phyloP scores from a whole-genome alignment of 352 stramenopile species.

The Pilasporangium apinafurcum region DNA sequence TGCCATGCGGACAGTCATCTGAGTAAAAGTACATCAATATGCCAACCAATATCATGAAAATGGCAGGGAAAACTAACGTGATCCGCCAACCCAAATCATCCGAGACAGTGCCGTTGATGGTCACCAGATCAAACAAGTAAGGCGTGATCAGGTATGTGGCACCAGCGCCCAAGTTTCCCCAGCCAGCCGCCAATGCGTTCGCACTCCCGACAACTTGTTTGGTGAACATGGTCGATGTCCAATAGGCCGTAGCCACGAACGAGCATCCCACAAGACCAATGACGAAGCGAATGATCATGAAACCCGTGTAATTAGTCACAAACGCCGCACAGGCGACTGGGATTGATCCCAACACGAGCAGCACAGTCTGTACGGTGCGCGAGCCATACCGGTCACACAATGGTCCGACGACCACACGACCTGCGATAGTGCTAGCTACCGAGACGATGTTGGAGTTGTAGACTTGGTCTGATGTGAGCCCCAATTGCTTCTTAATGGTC shows the following conservation, averaged over 20 bases:
- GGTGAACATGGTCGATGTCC: constrained; percentile 91
- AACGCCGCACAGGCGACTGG: constrained; percentile 81
- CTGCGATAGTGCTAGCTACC: constrained; percentile 86
- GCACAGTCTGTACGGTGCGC: constrained; percentile 65
- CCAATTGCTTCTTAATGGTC: constrained; percentile 84
- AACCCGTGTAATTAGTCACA: constrained; percentile 62
- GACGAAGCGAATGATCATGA: constrained; percentile 89
- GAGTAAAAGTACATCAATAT: constrained; percentile 68
- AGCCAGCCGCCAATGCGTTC: constrained; percentile 91
- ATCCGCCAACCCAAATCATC: constrained; percentile 87
- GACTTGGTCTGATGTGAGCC: constrained; percentile 82
- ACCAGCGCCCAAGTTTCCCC: constrained; percentile 92
- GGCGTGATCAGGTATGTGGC: constrained; percentile 86
- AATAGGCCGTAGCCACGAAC: constrained; percentile 93
- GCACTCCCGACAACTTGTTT: constrained; percentile 90
- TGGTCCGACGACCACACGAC: constrained; percentile 86
- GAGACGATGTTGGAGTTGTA: constrained; percentile 88
- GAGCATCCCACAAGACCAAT: constrained; percentile 91
- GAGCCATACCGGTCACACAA: constrained; percentile 91
- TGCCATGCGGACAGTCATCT: constrained; percentile 91
- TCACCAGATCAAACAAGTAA: constrained; percentile 86
- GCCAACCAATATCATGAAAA: constrained; percentile 76
- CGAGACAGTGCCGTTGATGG: constrained; percentile 28
- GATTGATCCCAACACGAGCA: constrained; percentile 79
- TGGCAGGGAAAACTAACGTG: constrained; percentile 83